Base-by-base conservation (phyloP, 192 early-diverging fungal species). In the Fimicolochytrium jonesii region DNA sequence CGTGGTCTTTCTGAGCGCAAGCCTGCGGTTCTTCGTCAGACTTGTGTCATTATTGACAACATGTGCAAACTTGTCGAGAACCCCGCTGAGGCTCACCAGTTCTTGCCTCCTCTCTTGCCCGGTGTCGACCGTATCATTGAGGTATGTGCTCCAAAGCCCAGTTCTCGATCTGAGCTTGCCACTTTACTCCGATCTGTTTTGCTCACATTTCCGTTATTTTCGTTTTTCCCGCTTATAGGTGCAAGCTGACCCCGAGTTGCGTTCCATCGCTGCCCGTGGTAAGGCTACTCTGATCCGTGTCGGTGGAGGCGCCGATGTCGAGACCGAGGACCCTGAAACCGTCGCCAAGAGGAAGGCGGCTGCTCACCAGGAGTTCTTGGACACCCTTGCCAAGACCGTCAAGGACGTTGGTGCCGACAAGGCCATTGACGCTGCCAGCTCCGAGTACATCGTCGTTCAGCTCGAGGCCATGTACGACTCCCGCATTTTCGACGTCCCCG, bases 11-110 rank as follows among this genome's bases (percentile, higher is more conserved):
- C 75, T 42, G 87, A 90, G 71, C 77, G 87, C 66, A 75, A 76
- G 67, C 85, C 81, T 66, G 73, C 86, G 49, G 84, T 89, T 60
- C 77, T 86, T 59, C 86, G 88, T 76, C 83, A 86, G 68, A 75
- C 83, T 66, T 82, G 85, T 57, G 82, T 90, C 62, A 89, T 92
- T 72, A 88, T 92, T 68, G 87, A 90, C 82, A 92, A 92, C 83
- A 92, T 92, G 90, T 89, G 86, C 74, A 92, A 90, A 78, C 80
- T 92, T 49, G 88, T 90, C 58, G 87, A 90, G 71, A 81, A 90
- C 77, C 88, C 90, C 51, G 77, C 81, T 66, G 84, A 88, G 61
- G 87, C 87, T 48, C 77, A 80, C 63, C 88, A 86, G 64, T 92
- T 92, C 85, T 75, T 92, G 74, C 87, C 87, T 60, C 70, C 79